Conservation (phyloP, 1,284 basidiomycete genomes). For the Porogramme epimiltina region DNA sequence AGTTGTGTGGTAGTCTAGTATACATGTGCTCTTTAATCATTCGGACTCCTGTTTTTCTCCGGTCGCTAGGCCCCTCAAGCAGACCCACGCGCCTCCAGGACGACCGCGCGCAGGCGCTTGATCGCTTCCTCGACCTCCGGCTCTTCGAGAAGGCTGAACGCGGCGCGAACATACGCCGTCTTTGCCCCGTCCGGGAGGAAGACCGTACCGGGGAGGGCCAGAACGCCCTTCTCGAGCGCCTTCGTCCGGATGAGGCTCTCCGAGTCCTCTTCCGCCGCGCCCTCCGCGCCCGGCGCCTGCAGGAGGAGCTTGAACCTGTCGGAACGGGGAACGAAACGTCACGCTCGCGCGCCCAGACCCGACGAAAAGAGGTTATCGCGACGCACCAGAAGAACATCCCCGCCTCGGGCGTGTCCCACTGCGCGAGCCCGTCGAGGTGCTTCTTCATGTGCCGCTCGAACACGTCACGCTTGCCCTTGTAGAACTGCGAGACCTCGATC, state of each 20-base stretch:
- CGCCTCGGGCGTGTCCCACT: slow-evolving; percentile 86
- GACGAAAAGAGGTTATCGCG: slow-evolving; percentile 8
- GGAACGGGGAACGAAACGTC: not conserved
- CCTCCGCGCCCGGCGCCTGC: slow-evolving; percentile 25
- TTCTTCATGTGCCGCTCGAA: slow-evolving; percentile 80
- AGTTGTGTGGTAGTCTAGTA: not conserved
- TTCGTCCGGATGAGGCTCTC: slow-evolving; percentile 74
- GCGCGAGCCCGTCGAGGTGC: slow-evolving; percentile 76
- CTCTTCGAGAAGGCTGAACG: slow-evolving; percentile 75
- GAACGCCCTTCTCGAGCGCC: slow-evolving; percentile 81
- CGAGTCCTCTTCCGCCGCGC: slow-evolving; percentile 66
- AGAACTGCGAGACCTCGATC: slow-evolving; percentile 75
- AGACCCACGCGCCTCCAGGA: slow-evolving; percentile 41
- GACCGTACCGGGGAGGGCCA: slow-evolving; percentile 85
- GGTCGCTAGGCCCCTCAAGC: slow-evolving; percentile 3
- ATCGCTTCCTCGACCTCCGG: slow-evolving; percentile 81
- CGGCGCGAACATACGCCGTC: slow-evolving; percentile 77
- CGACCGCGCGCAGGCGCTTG: slow-evolving; percentile 63
- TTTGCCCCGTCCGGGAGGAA: slow-evolving; percentile 76
- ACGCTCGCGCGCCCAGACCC: too few relatives aligned
- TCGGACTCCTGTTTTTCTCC: not conserved
- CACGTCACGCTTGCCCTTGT: slow-evolving; percentile 76
- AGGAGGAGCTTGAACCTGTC: slow-evolving; percentile 71
- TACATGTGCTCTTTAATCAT: too few relatives aligned
- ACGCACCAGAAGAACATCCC: slow-evolving; percentile 91